Conservation (phyloP, 352 stramenopile species). For the Pythium dissimile region DNA sequence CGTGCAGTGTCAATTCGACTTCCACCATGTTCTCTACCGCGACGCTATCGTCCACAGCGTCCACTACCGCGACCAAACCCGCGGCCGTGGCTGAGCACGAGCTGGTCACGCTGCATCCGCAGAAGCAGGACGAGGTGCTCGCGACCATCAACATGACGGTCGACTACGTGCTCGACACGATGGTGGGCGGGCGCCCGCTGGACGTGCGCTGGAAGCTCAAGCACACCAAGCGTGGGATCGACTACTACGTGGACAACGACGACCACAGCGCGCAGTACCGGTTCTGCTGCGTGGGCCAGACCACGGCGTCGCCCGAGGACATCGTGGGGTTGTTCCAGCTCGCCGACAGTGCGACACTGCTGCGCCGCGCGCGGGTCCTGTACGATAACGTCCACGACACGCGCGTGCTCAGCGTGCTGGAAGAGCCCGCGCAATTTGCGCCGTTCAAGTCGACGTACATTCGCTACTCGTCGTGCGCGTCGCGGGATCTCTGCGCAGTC, state of each 20-base stretch:
- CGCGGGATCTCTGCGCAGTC: conserved; percentile 36
- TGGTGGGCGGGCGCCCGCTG: conserved; percentile 26
- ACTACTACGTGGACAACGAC: conserved; percentile 38
- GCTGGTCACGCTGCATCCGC: not conserved
- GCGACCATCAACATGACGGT: conserved; percentile 16
- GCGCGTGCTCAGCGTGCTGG: conserved; percentile 36
- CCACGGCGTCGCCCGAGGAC: conserved; percentile 27
- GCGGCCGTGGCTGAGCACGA: not conserved
- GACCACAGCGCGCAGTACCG: conserved; percentile 32
- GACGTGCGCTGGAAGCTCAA: conserved; percentile 33
- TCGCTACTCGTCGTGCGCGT: conserved; percentile 34
- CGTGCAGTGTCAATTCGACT: too few relatives aligned
- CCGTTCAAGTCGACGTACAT: conserved; percentile 33
- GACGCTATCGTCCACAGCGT: not conserved
- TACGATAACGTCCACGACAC: conserved; percentile 49
- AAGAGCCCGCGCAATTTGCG: conserved; percentile 34
- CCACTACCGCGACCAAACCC: not conserved
- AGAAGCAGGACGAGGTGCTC: not conserved
- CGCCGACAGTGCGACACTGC: conserved; percentile 25
- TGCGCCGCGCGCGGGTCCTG: conserved; percentile 32
- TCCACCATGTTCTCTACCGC: too few relatives aligned
- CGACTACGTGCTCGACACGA: conserved; percentile 33
- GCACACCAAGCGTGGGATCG: conserved; percentile 31
- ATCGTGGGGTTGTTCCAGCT: conserved; percentile 43
- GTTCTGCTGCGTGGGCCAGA: conserved; percentile 48